A percentile compares a stretch with the other conserved stretches of the same genome.
Evolutionary conservation across 345 rosid genomes (phyloP).

Genomic region (Hypericum perforatum): DNA sequence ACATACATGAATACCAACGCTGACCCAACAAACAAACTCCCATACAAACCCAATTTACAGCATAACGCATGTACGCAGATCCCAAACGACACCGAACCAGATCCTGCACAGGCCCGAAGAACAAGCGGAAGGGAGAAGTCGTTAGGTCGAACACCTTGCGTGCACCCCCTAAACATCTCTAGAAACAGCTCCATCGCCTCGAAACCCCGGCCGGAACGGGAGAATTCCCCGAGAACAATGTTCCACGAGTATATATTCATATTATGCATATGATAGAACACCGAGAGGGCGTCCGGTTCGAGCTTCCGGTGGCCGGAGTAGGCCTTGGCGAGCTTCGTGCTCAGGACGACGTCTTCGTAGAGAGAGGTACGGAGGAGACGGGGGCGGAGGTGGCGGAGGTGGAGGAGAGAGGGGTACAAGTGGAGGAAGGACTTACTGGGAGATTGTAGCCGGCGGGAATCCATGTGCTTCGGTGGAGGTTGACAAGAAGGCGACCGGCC

Average conservation of each 20-base stretch:
- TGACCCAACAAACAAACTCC: conserved; percentile 43
- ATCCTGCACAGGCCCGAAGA: conserved; percentile 41
- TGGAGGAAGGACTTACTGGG: too few relatives aligned
- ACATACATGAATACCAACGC: conserved; percentile 40
- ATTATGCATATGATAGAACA: conserved; percentile 24
- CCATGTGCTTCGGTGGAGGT: too few relatives aligned
- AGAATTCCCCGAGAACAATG: conserved; percentile 52
- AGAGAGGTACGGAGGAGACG: too few relatives aligned
- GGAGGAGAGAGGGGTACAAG: too few relatives aligned
- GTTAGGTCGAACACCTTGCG: conserved; percentile 26
- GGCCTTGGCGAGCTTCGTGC: too few relatives aligned
- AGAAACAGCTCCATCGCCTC: conserved; percentile 34
- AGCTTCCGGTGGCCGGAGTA: too few relatives aligned
- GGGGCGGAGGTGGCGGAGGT: too few relatives aligned
- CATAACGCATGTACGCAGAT: conserved; percentile 37
- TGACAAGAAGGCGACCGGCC: too few relatives aligned
- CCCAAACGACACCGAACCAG: conserved; percentile 15
- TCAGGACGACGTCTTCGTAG: too few relatives aligned
- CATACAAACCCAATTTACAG: conserved; percentile 31
- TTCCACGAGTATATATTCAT: conserved; percentile 62
- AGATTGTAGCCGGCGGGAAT: too few relatives aligned
- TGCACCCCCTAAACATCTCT: conserved; percentile 32
- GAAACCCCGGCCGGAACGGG: conserved; percentile 32
- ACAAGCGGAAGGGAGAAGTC: conserved; percentile 59
- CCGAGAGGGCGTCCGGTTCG: too few relatives aligned